A percentile compares a stretch with the other conserved stretches of the same genome.
Evolutionary conservation across 768 basidiomycete genomes (phyloP).

Genomic region (Neoboletus subvelutipes): DNA sequence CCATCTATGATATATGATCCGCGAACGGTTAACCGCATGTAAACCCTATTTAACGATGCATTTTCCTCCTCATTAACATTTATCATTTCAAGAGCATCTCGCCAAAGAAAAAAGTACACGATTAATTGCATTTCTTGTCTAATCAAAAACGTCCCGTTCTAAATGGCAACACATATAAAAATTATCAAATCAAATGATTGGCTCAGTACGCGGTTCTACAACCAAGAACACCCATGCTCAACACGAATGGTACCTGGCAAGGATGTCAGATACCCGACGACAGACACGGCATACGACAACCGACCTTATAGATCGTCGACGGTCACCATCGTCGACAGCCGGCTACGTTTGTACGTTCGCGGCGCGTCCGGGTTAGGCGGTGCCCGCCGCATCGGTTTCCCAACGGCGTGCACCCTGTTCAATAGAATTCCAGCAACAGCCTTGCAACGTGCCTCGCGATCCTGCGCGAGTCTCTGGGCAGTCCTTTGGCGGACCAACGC

Average conservation of each 20-base stretch:
- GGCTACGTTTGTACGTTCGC: constrained; percentile 50
- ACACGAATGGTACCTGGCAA: constrained; percentile 13
- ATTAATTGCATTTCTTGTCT: constrained; percentile 1
- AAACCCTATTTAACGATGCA: too few relatives aligned
- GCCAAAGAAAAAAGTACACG: constrained; percentile 13
- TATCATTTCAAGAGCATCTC: too few relatives aligned
- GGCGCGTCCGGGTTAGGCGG: constrained; percentile 29
- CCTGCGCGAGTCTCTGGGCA: constrained; percentile 33
- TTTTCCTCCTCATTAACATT: too few relatives aligned
- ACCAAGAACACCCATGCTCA: constrained; percentile 10
- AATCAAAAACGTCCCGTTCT: neutral
- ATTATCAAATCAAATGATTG: neutral
- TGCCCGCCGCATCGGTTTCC: constrained; percentile 51
- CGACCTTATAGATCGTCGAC: constrained; percentile 38
- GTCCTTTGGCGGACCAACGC: constrained; percentile 31
- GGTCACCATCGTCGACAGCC: constrained; percentile 50
- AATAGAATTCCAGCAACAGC: constrained; percentile 61
- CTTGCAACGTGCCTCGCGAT: constrained; percentile 43
- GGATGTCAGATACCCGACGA: neutral
- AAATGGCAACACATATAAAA: neutral
- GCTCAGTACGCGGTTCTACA: neutral
- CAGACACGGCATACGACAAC: neutral
- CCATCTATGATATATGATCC: too few relatives aligned
- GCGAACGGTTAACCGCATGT: too few relatives aligned
- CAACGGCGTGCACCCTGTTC: constrained; percentile 49